Base-by-base conservation (phyloP, 371 early-diverging fungal genomes). In the Thermomucor indicae-seudaticae region DNA sequence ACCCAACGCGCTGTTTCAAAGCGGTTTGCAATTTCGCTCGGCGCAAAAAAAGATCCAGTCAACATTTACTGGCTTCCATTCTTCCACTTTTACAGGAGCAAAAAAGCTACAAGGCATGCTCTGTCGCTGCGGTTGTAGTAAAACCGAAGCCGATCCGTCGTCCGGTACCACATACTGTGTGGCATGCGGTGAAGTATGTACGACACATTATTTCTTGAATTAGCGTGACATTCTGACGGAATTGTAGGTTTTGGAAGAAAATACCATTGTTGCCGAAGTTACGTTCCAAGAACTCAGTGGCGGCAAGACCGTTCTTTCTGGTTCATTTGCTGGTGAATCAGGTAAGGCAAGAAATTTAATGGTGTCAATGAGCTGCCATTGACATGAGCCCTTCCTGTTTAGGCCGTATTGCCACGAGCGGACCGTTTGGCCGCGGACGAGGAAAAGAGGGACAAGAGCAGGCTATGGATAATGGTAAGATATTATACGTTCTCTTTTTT, bases 251-350 rank as follows among this genome's bases (percentile, higher is more conserved):
- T 60, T 92, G 42, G 98, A 98, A 71, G 97, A 99, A 60, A 96
- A 95, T 68, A 80, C 86, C 19, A 95, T 99, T 51, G 95, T 97
- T 12, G 69, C 93, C 1, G 96, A 98, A 67, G 86, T 99, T 25
- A 83, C 92, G 2, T 99, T 99, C 73, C 84, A 84, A 30, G 97
- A 98, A 68, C 73, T 80, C 6, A 66, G 89, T 14, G 85, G 85
- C 44, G 97, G 97, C 23, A 91, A 91, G 11, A 88, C 93, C 1
- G 74, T 88, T 4, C 79, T 92, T 1, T 87, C 90, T 52, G 97
- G 97, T 40, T 81, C 90, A 29, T 81, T 76, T 61, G 84, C 69
- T 17, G 73, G 73, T 19, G 73, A 72, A 57, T 72, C 73, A 43
- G 73, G 72, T 67, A 62, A 39, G 27, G 22, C 24, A 37, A 7